Evolutionary conservation across 345 rosid genomes (phyloP).

Genomic region (Aegle marmelos): DNA sequence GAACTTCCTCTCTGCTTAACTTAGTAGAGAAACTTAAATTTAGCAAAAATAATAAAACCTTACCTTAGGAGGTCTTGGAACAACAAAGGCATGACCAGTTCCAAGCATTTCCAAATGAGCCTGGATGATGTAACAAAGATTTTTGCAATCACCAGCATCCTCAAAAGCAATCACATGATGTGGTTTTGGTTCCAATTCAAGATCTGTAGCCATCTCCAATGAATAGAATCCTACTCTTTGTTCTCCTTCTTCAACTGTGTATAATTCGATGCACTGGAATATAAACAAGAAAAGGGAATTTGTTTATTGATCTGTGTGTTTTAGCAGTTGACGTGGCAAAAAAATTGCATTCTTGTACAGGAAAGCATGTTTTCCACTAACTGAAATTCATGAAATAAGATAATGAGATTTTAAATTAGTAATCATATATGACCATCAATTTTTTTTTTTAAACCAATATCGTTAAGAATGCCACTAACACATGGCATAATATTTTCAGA

Average conservation of each 20-base stretch:
- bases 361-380: not conserved
- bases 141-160: conserved; percentile 67
- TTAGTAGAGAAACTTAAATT: not conserved
- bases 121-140: conserved; percentile 76
- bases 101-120: conserved; percentile 81
- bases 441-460: not conserved
- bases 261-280: conserved; percentile 84
- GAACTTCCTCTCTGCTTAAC: not conserved
- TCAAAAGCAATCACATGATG: conserved; percentile 81
- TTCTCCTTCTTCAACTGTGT: conserved; percentile 53
- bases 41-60: not conserved
- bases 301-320: conserved; percentile 1
- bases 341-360: not conserved
- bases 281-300: conserved; percentile 3
- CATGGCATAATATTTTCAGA: not conserved
- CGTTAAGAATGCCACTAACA: not conserved
- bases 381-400: not conserved
- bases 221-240: conserved; percentile 80
- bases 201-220: conserved; percentile 88
- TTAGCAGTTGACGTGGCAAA: not conserved
- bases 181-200: conserved; percentile 87
- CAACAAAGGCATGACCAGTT: conserved; percentile 74
- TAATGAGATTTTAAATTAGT: not conserved
- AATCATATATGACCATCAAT: not conserved
- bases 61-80: conserved; percentile 87